phyloP scores from a whole-genome alignment of 2,329 filamentous ascomycete species.

The Diplodia corticola region DNA sequence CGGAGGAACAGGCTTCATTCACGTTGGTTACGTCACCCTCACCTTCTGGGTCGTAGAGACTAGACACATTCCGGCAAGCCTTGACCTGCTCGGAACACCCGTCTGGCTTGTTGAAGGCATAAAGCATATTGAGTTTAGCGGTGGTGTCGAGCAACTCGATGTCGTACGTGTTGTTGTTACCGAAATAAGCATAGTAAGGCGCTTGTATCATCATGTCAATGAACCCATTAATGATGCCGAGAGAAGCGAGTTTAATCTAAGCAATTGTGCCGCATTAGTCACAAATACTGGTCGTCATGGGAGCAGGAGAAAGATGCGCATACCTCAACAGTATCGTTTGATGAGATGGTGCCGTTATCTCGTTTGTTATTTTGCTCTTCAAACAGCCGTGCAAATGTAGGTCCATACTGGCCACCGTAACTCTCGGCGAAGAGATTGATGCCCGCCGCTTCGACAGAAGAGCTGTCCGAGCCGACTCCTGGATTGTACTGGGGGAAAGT shows the following conservation, averaged over 20 bases:
- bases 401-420: constrained; percentile 70
- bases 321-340: constrained; percentile 51
- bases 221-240: constrained; percentile 72
- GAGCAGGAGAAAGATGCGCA: neutral
- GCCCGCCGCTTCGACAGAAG: constrained; percentile 48
- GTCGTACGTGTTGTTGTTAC: constrained; percentile 66
- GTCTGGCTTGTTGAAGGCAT: constrained; percentile 47
- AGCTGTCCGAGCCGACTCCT: constrained; percentile 41
- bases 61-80: constrained; percentile 37
- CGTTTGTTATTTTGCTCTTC: constrained; percentile 63
- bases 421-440: constrained; percentile 69
- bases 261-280: neutral
- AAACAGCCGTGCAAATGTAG: constrained; percentile 59
- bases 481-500: constrained; percentile 61
- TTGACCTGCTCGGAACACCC: constrained; percentile 54
- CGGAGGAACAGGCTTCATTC: constrained; percentile 34
- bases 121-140: constrained; percentile 49
- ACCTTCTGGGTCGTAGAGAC: constrained; percentile 36
- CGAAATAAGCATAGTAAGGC: constrained; percentile 58
- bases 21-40: constrained; percentile 36
- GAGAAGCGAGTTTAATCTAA: constrained; percentile 59
- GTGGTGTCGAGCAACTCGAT: constrained; percentile 58
- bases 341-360: constrained; percentile 50
- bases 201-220: constrained; percentile 65
- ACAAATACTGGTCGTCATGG: neutral